Conservation (phyloP, 176 grass and related monocot species). For the Oryza coarctata region DNA sequence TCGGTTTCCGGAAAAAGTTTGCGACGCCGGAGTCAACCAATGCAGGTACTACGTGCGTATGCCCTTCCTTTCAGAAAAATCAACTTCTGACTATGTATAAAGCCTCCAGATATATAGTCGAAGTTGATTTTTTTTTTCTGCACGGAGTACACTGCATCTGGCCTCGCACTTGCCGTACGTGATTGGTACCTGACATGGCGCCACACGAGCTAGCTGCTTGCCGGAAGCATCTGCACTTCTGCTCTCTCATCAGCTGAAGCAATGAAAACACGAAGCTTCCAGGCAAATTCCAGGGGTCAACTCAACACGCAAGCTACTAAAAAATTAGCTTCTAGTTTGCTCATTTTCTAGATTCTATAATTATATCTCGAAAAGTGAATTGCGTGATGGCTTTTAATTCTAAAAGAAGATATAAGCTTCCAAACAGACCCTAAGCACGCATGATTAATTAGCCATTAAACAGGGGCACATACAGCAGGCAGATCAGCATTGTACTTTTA, state of each 20-base stretch:
- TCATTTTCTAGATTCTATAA: no score
- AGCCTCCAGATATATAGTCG: no score
- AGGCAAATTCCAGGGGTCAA: neutral
- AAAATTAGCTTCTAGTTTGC: no score
- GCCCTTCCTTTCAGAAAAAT: no score
- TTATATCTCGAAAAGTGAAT: no score
- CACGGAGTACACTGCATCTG: neutral
- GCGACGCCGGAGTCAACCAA: neutral
- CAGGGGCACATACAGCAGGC: neutral
- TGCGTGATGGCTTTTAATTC: no score
- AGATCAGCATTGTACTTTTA: neutral
- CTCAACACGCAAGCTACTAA: no score
- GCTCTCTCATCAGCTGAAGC: neutral
- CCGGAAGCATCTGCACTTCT: neutral
- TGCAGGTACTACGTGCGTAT: no score
- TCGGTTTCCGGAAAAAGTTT: neutral
- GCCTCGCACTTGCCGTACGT: neutral
- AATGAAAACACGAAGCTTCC: neutral
- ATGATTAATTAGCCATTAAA: neutral
- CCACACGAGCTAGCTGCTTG: neutral
- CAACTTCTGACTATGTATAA: no score
- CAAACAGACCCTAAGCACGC: neutral
- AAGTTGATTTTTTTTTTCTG: no score
- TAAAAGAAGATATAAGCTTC: no score
- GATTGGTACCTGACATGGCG: neutral